These are phyloP conservation scores for Neophaeococcomyces mojaviensis DNA, from an alignment of 2,329 filamentous ascomycete genomes.

Conservation along the genomic window DNA sequence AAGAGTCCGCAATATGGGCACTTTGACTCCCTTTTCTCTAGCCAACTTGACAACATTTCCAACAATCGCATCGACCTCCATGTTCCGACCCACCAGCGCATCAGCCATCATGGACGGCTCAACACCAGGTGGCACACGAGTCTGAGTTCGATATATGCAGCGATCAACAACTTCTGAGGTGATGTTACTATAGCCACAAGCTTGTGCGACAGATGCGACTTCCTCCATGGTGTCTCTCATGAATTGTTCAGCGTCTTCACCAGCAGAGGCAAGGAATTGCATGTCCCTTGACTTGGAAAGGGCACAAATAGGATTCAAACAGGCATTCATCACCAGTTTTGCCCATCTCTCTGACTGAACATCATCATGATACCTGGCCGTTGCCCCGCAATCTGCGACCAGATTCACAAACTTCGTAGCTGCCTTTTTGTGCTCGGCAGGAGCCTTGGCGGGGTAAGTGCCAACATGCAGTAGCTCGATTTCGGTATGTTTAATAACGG, in stretches of 20 bases:
- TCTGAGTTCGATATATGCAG: conserved; percentile 33
- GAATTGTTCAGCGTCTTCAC: conserved; percentile 25
- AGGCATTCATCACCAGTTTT: conserved; percentile 54
- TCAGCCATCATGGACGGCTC: conserved; percentile 48
- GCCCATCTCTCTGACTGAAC: conserved; percentile 53
- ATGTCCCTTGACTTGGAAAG: conserved; percentile 48
- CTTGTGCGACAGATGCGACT: conserved; percentile 35
- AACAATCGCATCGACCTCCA: conserved; percentile 46
- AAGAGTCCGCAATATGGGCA: conserved; percentile 35
- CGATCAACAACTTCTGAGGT: conserved; percentile 31
- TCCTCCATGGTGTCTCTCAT: conserved; percentile 40
- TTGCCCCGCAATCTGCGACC: conserved; percentile 37
- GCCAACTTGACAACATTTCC: conserved; percentile 40
- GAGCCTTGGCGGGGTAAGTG: conserved; percentile 36
- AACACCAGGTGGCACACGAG: conserved; percentile 32
- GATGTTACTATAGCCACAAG: conserved; percentile 33
- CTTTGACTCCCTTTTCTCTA: conserved; percentile 32
- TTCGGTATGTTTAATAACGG: conserved; percentile 38
- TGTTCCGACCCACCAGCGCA: conserved; percentile 33
- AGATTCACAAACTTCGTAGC: conserved; percentile 36
- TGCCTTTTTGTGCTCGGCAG: conserved; percentile 23
- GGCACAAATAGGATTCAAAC: conserved; percentile 56
- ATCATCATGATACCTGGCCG: conserved; percentile 44
- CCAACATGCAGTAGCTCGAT: conserved; percentile 45
- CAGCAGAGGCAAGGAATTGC: conserved; percentile 40